These are phyloP conservation scores for Teratosphaeria destructans DNA, from an alignment of 2,329 filamentous ascomycete genomes.

Conservation along the genomic window DNA sequence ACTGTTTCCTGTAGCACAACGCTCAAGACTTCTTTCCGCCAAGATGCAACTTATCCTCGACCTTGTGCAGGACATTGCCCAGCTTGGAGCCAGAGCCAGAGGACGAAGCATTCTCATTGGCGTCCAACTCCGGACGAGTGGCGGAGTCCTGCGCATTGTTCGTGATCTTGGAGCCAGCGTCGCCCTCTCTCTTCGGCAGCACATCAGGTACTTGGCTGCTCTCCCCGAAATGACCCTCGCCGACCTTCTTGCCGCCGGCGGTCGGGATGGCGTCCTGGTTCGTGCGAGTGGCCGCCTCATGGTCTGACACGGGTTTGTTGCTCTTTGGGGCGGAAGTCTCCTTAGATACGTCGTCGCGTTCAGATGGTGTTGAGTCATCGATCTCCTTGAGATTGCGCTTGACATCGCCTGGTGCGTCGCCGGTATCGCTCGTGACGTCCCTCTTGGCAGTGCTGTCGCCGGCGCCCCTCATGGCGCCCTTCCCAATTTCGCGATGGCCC, in stretches of 20 bases:
- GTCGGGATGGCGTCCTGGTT: background rate
- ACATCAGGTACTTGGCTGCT: background rate
- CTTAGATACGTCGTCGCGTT: background rate
- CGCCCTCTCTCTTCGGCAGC: background rate
- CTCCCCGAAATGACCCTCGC: background rate
- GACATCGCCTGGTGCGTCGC: background rate
- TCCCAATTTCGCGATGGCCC: background rate
- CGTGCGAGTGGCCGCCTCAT: background rate
- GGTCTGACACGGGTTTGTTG: background rate
- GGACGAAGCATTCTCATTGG: background rate
- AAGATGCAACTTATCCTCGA: background rate
- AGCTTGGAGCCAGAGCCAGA: background rate
- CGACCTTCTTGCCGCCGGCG: background rate
- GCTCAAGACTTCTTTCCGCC: background rate
- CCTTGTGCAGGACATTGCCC: background rate
- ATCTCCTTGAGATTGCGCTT: background rate
- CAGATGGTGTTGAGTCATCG: background rate
- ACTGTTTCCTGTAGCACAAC: background rate
- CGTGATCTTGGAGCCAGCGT: background rate
- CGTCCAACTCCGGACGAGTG: background rate
- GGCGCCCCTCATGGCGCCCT: background rate
- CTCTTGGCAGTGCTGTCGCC: background rate
- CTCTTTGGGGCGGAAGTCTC: background rate
- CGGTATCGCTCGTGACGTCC: background rate
- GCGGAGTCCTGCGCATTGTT: background rate